phyloP scores from a whole-genome alignment of 306 rosid species.

The Cucumis cinereus region DNA sequence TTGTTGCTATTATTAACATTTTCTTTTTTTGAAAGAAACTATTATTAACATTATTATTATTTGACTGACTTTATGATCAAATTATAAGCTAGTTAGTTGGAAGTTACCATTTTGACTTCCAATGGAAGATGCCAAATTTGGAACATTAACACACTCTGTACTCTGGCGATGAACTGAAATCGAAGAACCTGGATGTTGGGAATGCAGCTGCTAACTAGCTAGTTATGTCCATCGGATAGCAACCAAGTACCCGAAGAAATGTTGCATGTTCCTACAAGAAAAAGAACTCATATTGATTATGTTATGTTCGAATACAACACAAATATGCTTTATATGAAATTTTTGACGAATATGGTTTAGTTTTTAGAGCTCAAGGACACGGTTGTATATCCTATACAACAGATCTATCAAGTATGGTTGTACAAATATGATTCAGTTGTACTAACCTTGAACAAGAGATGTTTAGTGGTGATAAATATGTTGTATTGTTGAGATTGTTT shows the following conservation, averaged over 20 bases:
- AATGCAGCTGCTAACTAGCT: not conserved
- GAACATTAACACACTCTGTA: not conserved
- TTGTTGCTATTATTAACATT: not conserved
- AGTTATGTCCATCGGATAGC: slow-evolving; percentile 36
- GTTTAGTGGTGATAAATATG: too few species aligned
- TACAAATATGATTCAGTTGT: too few species aligned
- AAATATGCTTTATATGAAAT: too few species aligned
- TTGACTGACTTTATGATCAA: not conserved
- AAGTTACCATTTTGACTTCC: not conserved
- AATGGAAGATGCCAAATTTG: not conserved
- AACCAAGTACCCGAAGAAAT: slow-evolving; percentile 67
- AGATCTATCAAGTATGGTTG: too few species aligned
- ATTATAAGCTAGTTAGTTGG: not conserved
- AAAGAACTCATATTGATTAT: not conserved
- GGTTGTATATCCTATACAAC: too few species aligned
- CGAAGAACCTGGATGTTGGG: not conserved
- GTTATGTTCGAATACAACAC: not conserved
- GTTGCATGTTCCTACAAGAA: slow-evolving; percentile 48
- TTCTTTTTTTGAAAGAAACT: not conserved
- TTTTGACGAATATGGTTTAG: too few species aligned
- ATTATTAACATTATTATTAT: not conserved
- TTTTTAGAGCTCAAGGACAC: too few species aligned
- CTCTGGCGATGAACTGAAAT: not conserved
- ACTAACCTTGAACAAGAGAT: too few species aligned
- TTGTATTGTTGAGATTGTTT: too few species aligned